A percentile compares a stretch with the other conserved stretches of the same genome.
These are phyloP conservation scores for Cyberlindnera maclurae DNA, from an alignment of 805 yeast genomes.

Conservation along the genomic window DNA sequence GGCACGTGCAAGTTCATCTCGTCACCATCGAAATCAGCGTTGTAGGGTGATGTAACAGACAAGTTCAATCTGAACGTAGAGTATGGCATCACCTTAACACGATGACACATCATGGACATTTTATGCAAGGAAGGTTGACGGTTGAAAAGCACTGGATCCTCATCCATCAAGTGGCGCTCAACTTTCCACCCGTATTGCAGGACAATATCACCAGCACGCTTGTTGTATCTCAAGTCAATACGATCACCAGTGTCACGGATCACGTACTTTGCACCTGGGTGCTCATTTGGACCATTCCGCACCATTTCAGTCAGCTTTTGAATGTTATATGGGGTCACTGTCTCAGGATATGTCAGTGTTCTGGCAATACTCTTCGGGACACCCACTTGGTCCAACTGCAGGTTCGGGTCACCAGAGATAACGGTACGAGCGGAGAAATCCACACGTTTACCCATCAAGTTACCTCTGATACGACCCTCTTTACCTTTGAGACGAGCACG, in stretches of 20 bases:
- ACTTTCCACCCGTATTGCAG: constrained; percentile 99
- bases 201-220: constrained; percentile 97
- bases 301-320: constrained; percentile 89
- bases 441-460: constrained; percentile 98
- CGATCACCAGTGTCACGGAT: constrained; percentile 98
- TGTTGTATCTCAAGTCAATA: constrained; percentile 93
- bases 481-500: constrained; percentile 99
- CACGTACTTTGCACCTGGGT: constrained; percentile 98
- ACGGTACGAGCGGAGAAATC: constrained; percentile 99
- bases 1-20: constrained; percentile 99
- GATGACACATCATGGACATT: constrained; percentile 99
- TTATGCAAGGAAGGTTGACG: constrained; percentile 99
- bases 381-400: constrained; percentile 97
- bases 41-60: constrained; percentile 98
- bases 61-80: constrained; percentile 94
- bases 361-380: constrained; percentile 96
- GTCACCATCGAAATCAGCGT: constrained; percentile 99
- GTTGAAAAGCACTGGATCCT: constrained; percentile 95
- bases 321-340: constrained; percentile 95
- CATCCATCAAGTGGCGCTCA: constrained; percentile 95
- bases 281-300: constrained; percentile 97
- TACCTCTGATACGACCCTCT: constrained; percentile 98
- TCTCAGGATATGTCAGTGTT: constrained; percentile 93
- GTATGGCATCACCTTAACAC: constrained; percentile 97
- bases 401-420: constrained; percentile 97